Base-by-base conservation (phyloP, 805 yeast species). In the Metschnikowia lachancei region DNA sequence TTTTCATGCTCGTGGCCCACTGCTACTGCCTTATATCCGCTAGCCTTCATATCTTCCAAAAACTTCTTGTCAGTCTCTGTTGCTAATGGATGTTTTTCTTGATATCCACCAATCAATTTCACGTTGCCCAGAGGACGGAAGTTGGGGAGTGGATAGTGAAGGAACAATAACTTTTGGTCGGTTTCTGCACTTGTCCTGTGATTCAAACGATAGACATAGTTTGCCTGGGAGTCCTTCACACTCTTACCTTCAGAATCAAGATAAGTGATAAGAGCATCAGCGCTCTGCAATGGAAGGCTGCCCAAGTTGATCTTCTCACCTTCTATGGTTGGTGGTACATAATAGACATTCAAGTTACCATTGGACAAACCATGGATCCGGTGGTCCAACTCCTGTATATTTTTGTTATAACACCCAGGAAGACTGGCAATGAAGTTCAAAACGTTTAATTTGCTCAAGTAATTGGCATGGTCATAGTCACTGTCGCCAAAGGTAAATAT, bases 1-100 rank as follows among this genome's bases (percentile, higher is more conserved):
- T 72, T 72, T 36, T 66, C 70, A 50, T 72, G 76, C 50, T 72
- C 76, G 49, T 72, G 75, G 7, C 75, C 74, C 4, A 69, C 75
- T 7, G 67, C 60, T 0, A 70, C 64, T 5, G 59, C 74, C 31
- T 66, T 56, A 51, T 70, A 70, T 8, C 69, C 69, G 39, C 67
- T 59, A 38, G 59, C 59, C 33, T 63, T 53, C 22, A 71, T 58
- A 48, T 72, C 76, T 26, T 63, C 62, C 42, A 61, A 59, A 41
- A 67, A 56, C 36, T 60, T 55, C n/a, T 35, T 34, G 49, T 62
- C 64, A 4, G 71, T 63, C 5, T 55, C 53, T 9, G 67, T 53
- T n/a, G 56, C 50, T 35, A 72, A 55, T 2, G 60, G 59, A 39
- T 66, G 74, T 49, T 68, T 69, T 41, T 69, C 69, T 46, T 66